These are phyloP conservation scores for Capsicum rhomboideum DNA, from an alignment of 257 asterid species.

Conservation along the genomic window DNA sequence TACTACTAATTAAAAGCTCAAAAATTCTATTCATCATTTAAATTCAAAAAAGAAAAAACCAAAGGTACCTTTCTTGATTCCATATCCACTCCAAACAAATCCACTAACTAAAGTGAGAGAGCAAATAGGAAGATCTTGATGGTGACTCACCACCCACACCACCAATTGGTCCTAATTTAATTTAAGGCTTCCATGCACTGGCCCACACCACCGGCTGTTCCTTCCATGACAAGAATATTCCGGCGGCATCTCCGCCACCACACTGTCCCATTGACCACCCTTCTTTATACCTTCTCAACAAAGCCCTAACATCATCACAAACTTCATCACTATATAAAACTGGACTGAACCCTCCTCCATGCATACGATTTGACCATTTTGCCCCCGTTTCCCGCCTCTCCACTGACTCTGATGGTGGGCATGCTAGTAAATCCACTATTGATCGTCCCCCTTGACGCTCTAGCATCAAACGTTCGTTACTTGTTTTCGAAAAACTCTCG, in stretches of 20 bases:
- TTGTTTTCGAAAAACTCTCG: slow-evolving; percentile 55
- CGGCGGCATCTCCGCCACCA: slow-evolving; percentile 42
- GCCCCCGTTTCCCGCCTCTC: slow-evolving; percentile 82
- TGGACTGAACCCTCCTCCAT: slow-evolving; percentile 51
- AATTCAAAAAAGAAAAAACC: not conserved
- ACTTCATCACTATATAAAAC: slow-evolving; percentile 66
- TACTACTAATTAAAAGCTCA: not conserved
- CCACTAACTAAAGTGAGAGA: slow-evolving; percentile 29
- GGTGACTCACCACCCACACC: slow-evolving; percentile 1
- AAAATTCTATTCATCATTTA: not conserved
- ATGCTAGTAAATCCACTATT: slow-evolving; percentile 74
- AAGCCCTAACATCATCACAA: slow-evolving; percentile 83
- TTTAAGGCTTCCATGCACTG: slow-evolving; percentile 88
- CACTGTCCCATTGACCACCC: slow-evolving; percentile 88
- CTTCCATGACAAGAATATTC: slow-evolving; percentile 94
- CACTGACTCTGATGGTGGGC: slow-evolving; percentile 50
- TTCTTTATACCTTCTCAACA: slow-evolving; percentile 83
- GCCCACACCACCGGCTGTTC: slow-evolving; percentile 99
- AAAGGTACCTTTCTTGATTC: slow-evolving; percentile 18
- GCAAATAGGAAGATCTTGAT: slow-evolving; percentile 4
- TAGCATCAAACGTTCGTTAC: slow-evolving; percentile 86
- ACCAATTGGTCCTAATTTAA: slow-evolving; percentile 11
- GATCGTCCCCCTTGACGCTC: slow-evolving; percentile 88
- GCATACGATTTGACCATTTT: slow-evolving; percentile 75
- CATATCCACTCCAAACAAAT: slow-evolving; percentile 19